phyloP scores from a whole-genome alignment of 2,329 filamentous ascomycete genomes.

The Didymella sp. region DNA sequence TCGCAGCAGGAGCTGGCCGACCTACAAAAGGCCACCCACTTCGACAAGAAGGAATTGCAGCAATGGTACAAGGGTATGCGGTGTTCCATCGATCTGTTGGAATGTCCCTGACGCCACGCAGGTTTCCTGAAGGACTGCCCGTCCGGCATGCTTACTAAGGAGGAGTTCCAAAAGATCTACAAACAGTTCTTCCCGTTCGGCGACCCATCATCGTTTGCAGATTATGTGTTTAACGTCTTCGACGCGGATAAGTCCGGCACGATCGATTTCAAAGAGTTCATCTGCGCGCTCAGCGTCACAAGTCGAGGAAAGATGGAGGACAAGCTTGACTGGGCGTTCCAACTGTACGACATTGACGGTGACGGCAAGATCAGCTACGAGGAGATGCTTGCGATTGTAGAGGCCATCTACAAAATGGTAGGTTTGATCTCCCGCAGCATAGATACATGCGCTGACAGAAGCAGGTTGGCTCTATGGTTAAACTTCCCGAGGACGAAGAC shows the following conservation, averaged over 20 bases:
- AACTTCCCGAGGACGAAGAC: constrained; percentile 97
- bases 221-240: constrained; percentile 99
- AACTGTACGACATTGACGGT: constrained; percentile 98
- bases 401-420: constrained; percentile 99
- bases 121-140: constrained; percentile 99
- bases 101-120: constrained; percentile 51
- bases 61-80: constrained; percentile 98
- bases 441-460: constrained; percentile 24
- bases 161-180: constrained; percentile 99
- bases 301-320: constrained; percentile 99
- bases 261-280: constrained; percentile 99
- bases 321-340: constrained; percentile 99
- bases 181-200: constrained; percentile 99
- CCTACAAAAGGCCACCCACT: constrained; percentile 95
- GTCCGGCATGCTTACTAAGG: constrained; percentile 93
- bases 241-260: constrained; percentile 96
- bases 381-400: constrained; percentile 98
- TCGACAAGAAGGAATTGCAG: constrained; percentile 99
- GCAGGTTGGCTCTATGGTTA: constrained; percentile 98
- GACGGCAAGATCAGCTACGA: constrained; percentile 99
- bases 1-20: constrained; percentile 94
- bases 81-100: neutral
- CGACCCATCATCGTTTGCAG: constrained; percentile 94
- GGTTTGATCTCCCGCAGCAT: neutral
- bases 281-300: constrained; percentile 95